Evolutionary conservation across 108 stramenopile genomes (phyloP).

Genomic region (Cyclostephanos invisitatus): DNA sequence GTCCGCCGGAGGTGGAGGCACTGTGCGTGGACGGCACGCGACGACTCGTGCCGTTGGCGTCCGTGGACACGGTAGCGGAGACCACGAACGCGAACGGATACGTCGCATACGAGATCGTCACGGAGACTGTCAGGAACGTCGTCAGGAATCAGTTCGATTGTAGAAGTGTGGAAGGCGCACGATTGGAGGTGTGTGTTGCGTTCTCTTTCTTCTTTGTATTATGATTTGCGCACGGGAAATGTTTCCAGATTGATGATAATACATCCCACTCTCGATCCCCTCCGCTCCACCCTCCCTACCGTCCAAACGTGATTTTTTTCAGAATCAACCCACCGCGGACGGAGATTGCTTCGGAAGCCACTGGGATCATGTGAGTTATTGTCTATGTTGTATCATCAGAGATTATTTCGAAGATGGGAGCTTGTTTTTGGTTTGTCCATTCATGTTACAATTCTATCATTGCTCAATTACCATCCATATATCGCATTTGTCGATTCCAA

Average conservation of each 20-base stretch:
- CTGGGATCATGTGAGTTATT: constrained; percentile 50
- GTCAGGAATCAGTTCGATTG: constrained; percentile 64
- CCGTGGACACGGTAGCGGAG: constrained; percentile 19
- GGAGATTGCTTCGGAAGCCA: constrained; percentile 53
- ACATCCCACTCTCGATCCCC: too few relatives aligned
- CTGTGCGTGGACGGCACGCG: constrained; percentile 42
- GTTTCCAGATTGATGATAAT: too few relatives aligned
- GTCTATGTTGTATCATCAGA: too few relatives aligned
- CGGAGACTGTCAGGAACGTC: constrained; percentile 54
- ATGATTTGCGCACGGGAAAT: too few relatives aligned
- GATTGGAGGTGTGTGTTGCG: constrained; percentile 32
- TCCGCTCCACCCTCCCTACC: too few relatives aligned
- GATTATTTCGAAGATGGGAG: background rate
- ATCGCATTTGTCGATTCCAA: background rate
- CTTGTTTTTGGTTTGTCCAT: background rate
- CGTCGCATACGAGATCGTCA: constrained; percentile 49
- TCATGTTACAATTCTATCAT: background rate
- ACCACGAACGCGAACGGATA: constrained; percentile 40
- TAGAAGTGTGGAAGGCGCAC: constrained; percentile 51
- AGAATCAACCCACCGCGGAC: constrained; percentile 49
- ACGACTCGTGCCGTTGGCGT: constrained; percentile 13
- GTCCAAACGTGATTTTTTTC: background rate
- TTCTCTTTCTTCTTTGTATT: too few relatives aligned
- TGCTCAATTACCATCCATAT: background rate
- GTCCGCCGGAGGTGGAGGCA: constrained; percentile 24